phyloP scores from a whole-genome alignment of 1,139 yeast genomes.

The Taphrina flavorubra region DNA sequence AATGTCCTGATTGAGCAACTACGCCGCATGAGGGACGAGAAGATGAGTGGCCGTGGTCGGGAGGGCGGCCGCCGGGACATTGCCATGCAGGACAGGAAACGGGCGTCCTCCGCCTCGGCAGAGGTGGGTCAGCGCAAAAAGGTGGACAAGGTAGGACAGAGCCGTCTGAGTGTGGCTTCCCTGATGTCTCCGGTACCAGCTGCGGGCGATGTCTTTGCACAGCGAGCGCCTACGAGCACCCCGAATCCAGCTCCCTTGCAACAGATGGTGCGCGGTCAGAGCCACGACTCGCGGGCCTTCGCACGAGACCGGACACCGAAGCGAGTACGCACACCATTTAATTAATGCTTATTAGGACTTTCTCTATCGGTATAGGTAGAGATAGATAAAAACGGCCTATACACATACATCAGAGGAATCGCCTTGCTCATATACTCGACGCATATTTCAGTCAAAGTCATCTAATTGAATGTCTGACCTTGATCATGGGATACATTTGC shows the following conservation, averaged over 20 bases:
- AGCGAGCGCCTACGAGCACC: neutral
- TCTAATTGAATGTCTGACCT: too few species aligned
- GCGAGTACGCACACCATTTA: conserved; percentile 6
- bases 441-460: too few species aligned
- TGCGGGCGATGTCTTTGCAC: neutral
- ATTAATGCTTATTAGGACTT: too few species aligned
- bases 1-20: conserved; percentile 34
- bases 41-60: conserved; percentile 18
- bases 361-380: too few species aligned
- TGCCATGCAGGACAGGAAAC: conserved; percentile 16
- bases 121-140: conserved; percentile 30
- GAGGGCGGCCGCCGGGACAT: conserved; percentile 26
- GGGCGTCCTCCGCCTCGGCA: conserved; percentile 34
- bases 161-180: conserved; percentile 33
- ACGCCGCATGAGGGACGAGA: conserved; percentile 34
- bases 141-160: conserved; percentile 33
- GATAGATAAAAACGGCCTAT: too few species aligned
- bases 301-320: conserved; percentile 9
- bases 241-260: neutral
- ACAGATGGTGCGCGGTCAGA: conserved; percentile 25
- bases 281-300: conserved; percentile 17
- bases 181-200: conserved; percentile 26
- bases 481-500: too few species aligned
- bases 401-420: too few species aligned
- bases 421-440: too few species aligned